phyloP scores from a whole-genome alignment of 345 rosid species.

The Geranium brycei region DNA sequence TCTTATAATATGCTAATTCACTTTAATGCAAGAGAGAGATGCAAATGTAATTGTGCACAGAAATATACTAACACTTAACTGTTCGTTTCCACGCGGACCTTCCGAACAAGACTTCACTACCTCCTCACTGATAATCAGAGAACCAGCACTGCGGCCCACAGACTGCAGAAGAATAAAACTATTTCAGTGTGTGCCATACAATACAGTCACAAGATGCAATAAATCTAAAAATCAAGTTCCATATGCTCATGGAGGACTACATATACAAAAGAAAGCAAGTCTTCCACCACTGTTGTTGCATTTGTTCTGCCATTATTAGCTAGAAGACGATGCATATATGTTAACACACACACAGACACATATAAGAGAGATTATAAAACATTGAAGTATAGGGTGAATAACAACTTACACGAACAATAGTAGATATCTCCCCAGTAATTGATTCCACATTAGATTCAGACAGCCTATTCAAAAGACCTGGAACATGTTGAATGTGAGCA shows the following conservation, averaged over 20 bases:
- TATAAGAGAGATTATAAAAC: background rate
- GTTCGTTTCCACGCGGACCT: conserved; percentile 80
- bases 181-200: no score
- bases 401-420: conserved; percentile 48
- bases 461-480: conserved; percentile 78
- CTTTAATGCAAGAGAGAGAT: background rate
- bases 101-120: conserved; percentile 61
- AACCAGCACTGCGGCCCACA: conserved; percentile 43
- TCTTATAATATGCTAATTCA: background rate
- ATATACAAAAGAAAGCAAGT: no score
- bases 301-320: background rate
- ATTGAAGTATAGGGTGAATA: background rate
- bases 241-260: no score
- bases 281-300: background rate
- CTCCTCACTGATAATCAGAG: conserved; percentile 65
- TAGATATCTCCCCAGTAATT: conserved; percentile 58
- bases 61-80: conserved; percentile 34
- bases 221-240: no score
- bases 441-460: conserved; percentile 85
- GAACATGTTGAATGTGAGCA: conserved; percentile 14
- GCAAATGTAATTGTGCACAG: background rate
- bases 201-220: no score
- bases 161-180: conserved; percentile 33
- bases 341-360: background rate
- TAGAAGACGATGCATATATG: background rate